Evolutionary conservation across 345 rosid species (phyloP), one percentile per base, ranked within the genome.

Genomic region (Pistacia atlantica): DNA sequence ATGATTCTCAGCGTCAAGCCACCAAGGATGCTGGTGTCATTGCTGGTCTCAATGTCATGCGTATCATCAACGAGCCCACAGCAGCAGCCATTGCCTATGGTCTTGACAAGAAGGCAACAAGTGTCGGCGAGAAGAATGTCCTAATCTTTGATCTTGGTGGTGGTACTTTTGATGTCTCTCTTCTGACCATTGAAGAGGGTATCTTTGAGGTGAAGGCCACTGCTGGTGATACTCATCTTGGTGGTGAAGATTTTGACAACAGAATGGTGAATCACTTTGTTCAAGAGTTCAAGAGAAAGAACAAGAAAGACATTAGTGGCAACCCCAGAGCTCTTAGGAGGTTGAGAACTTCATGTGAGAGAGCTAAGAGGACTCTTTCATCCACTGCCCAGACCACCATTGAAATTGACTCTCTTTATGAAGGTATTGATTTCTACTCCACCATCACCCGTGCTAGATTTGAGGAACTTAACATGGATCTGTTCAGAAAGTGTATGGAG

Each of bases 41-140:
- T 8, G 96, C 92, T 18, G 96, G 96, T 62, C 83, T 91, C 51
- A 91, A 91, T 64, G 93, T 90, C 22, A 83, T 91, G 92, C 83
- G 96, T 62, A 90, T 91, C 38, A 91, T 91, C 73, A 92, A 92
- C 46, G 94, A 92, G 77, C 94, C 97, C 0, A 85, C 97, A 1
- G 94, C 97, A 10, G 97, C 94, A 1, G 94, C 97, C 72, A 92
- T 92, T 84, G 97, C 97, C 3, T 92, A 90, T 77, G 88, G 97
- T 75, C 92, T 92, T 57, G 97, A 92, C 82, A 92, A 92, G 77
- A 92, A 90, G 75, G 91, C 94, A 0, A 83, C 93, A 18, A 90
- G 93, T 60, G 93, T 91, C 60, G 90, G 90, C 13, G 90, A 91
- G 87, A 91, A 91, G 91, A 91, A 85, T 20, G 93, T 90, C 4